Base-by-base conservation (phyloP, 768 basidiomycete species). In the Serendipita sp. region DNA sequence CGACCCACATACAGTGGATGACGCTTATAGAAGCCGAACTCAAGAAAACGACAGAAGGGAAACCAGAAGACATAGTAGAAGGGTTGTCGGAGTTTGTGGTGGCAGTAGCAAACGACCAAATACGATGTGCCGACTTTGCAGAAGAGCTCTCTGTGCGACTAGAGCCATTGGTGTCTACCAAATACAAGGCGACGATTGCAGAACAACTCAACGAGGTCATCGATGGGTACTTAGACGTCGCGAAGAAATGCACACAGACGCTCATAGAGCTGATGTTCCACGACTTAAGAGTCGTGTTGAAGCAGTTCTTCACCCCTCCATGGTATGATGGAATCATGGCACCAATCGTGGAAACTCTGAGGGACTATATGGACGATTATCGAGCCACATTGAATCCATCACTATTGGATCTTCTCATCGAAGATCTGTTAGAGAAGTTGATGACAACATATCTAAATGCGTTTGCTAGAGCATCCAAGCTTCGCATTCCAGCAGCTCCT, bases 161-260 rank as follows among this genome's bases (percentile, higher is more conserved):
- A 29, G 95, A 98, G 74, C 84, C 88, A 1, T 82, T 97, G 55
- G 94, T 98, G 3, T 91, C 88, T 6, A 86, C 88, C 70, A 98
- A 97, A 75, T 98, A 98, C 73, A 79, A 86, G 48, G 79, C 76
- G 13, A 78, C 82, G 3, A 95, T 98, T 70, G 85, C 82, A 68
- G 91, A 92, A 70, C 81, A 84, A 48, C 77, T 98, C 62, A 97
- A 96, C 76, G 88, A 95, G 67, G 93, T 94, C 37, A 97, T 98
- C 68, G 95, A 99, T 72, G 96, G 96, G 2, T 98, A 94, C 74
- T 82, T 98, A 67, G 96, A 99, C 73, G 91, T 98, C 44, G 94
- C 94, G 62, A 98, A 98, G 78, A 91, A 90, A 72, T 98, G 94
- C 77, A 92, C 88, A 23, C 89, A 95, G 69, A 87, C 88, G 0